phyloP scores from a whole-genome alignment of 208 protist genomes.

The Entamoeba invadens region DNA sequence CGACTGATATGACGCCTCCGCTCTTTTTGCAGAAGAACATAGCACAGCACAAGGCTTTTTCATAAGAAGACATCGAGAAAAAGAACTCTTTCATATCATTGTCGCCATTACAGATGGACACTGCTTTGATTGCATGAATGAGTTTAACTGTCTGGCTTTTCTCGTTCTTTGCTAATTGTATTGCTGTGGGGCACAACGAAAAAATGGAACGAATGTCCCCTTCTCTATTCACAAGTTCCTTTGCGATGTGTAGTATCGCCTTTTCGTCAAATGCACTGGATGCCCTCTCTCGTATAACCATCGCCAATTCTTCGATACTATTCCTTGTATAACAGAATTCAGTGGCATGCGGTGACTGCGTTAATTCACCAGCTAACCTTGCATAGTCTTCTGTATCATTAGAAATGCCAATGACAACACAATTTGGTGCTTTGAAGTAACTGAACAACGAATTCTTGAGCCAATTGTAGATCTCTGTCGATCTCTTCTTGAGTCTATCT shows the following conservation, averaged over 20 bases:
- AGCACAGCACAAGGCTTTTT: neutral
- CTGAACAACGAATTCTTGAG: neutral
- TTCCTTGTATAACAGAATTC: neutral
- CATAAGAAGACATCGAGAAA: neutral
- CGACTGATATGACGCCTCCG: neutral
- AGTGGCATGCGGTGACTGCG: neutral
- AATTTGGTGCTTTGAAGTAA: neutral
- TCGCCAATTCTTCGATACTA: neutral
- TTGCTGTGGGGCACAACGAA: neutral
- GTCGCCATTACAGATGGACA: neutral
- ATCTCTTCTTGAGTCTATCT: neutral
- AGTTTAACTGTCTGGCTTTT: neutral
- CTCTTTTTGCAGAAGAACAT: neutral
- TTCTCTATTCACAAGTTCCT: neutral
- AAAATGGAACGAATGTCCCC: neutral
- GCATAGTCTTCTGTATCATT: neutral
- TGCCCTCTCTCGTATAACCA: neutral
- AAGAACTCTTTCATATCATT: neutral
- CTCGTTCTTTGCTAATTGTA: neutral
- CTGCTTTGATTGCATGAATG: neutral
- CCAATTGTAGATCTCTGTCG: neutral
- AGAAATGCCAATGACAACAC: neutral
- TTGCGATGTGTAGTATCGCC: neutral
- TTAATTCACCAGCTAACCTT: neutral
- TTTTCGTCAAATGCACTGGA: neutral